Evolutionary conservation across 352 stramenopile genomes (phyloP).

Genomic region (Aphanomyces stellatus): DNA sequence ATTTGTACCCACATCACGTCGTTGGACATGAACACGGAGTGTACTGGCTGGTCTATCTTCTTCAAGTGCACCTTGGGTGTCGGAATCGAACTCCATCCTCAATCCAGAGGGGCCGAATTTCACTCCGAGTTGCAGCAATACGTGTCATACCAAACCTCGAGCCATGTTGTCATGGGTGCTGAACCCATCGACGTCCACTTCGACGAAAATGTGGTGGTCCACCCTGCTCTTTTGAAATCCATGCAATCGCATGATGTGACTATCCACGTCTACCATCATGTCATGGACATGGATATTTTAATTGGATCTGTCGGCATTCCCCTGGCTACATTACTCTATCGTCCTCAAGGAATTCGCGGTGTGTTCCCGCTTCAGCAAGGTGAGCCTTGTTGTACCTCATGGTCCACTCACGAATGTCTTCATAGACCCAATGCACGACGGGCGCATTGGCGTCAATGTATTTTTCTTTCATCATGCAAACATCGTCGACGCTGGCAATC

Average conservation of each 20-base stretch:
- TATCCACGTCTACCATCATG: not conserved
- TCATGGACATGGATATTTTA: not conserved
- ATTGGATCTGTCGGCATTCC: constrained; percentile 6
- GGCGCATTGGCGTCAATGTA: not conserved
- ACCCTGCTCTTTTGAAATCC: not conserved
- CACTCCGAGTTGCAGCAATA: not conserved
- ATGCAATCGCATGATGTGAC: not conserved
- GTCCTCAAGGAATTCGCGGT: constrained; percentile 6
- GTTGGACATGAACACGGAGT: not conserved
- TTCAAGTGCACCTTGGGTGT: not conserved
- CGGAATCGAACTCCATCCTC: not conserved
- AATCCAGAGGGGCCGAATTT: not conserved
- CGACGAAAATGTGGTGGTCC: constrained; percentile 1
- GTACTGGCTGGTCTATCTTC: not conserved
- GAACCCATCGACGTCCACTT: not conserved
- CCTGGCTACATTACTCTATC: constrained; percentile 11
- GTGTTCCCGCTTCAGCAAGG: constrained; percentile 4
- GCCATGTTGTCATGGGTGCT: not conserved
- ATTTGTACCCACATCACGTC: not conserved
- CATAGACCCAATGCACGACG: constrained; percentile 5
- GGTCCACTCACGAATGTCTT: no score
- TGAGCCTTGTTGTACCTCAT: not conserved
- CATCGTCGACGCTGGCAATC: not conserved
- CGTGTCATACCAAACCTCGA: not conserved
- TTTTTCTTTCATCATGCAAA: constrained; percentile 6